phyloP scores from a whole-genome alignment of 495 filamentous ascomycete genomes.

The Neurospora sp. region DNA sequence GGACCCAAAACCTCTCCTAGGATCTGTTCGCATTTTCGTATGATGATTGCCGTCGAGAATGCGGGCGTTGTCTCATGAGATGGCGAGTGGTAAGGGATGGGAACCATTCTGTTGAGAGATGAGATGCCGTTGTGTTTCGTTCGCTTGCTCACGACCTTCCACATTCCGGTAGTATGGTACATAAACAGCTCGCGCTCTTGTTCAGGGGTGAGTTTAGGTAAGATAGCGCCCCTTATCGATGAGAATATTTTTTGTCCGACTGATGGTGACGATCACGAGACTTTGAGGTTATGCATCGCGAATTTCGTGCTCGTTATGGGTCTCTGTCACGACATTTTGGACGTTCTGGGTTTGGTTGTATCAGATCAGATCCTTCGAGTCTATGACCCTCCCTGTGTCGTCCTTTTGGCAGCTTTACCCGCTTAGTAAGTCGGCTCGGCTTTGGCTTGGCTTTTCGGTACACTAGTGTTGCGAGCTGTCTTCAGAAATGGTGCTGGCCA shows the following conservation, averaged over 20 bases:
- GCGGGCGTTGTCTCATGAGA: neutral
- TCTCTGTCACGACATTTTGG: neutral
- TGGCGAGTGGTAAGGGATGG: neutral
- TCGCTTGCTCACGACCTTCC: neutral
- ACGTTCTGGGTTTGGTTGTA: neutral
- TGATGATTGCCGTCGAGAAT: neutral
- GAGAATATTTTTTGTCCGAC: neutral
- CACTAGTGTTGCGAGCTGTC: neutral
- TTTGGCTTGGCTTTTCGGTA: neutral
- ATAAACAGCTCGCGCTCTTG: neutral
- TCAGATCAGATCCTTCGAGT: neutral
- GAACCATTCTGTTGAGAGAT: neutral
- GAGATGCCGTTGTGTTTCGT: neutral
- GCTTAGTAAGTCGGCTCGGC: neutral
- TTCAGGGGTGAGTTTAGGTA: neutral
- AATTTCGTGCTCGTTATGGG: neutral
- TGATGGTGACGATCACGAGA: neutral
- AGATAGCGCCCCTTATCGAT: neutral
- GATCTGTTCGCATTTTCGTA: neutral
- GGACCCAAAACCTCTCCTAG: neutral
- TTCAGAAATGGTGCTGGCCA: neutral
- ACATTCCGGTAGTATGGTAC: neutral
- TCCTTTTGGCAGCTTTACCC: neutral
- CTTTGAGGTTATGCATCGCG: neutral
- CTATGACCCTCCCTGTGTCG: neutral